phyloP scores from a whole-genome alignment of 805 yeast genomes.

The Blastobotrys chiropterorum region DNA sequence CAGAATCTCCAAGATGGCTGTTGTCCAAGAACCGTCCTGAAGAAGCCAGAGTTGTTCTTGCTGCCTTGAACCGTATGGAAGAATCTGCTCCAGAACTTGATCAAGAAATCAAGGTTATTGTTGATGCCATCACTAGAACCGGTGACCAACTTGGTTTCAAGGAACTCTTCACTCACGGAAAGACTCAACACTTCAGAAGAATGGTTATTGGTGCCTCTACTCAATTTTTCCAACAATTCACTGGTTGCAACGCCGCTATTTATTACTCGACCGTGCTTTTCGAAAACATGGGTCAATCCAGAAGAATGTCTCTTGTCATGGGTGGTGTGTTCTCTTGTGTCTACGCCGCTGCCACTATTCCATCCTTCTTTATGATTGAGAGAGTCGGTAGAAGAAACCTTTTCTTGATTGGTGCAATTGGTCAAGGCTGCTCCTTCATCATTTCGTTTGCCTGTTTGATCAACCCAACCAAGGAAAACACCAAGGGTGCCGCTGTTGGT shows the following conservation, averaged over 20 bases:
- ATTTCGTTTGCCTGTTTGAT: conserved; percentile 21
- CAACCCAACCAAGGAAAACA: conserved; percentile 11
- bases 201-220: conserved; percentile 57
- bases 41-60: conserved; percentile 43
- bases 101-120: conserved; percentile 15
- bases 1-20: conserved; percentile 84
- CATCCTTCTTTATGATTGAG: conserved; percentile 33
- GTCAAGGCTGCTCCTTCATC: conserved; percentile 37
- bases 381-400: conserved; percentile 59
- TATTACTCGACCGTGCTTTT: conserved; percentile 23
- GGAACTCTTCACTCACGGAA: conserved; percentile 38
- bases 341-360: conserved; percentile 22
- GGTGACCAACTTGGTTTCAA: conserved; percentile 15
- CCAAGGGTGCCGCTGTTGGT: conserved; percentile 23
- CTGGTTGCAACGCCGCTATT: conserved; percentile 29
- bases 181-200: conserved; percentile 56
- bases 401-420: conserved; percentile 44
- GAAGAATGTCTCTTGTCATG: conserved; percentile 18
- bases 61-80: conserved; percentile 34
- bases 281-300: conserved; percentile 14
- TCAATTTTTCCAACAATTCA: conserved; percentile 37
- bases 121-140: conserved; percentile 16
- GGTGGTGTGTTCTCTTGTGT: conserved; percentile 23
- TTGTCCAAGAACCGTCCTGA: conserved; percentile 58
- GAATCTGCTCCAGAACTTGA: conserved; percentile 10